Percentiles rank a stretch among this genome's conserved stretches.
Conservation (phyloP, 1,139 yeast genomes). For the Geotrichum reessii region DNA sequence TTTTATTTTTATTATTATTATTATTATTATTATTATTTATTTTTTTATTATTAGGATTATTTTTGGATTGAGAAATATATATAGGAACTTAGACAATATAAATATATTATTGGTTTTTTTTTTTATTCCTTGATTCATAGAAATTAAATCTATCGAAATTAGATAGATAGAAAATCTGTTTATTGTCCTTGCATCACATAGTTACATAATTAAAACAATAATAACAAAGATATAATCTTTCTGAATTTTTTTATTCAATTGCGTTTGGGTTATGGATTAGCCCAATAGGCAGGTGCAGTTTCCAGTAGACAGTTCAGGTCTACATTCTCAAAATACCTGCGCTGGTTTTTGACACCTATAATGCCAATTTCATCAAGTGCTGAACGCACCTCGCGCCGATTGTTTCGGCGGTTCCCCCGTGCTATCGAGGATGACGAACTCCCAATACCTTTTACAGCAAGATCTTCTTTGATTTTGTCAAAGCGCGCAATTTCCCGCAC, state of each 20-base stretch:
- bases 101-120: neutral
- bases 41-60: neutral
- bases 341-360: neutral
- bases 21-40: neutral
- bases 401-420: neutral
- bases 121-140: neutral
- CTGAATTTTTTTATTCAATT: too few relatives aligned
- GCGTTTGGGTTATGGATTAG: neutral
- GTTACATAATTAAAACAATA: too few relatives aligned
- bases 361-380: neutral
- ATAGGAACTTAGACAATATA: neutral
- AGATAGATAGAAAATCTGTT: too few relatives aligned
- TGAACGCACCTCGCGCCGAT: neutral
- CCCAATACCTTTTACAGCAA: too few relatives aligned
- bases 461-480: constrained; percentile 19
- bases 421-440: neutral
- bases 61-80: neutral
- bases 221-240: too few relatives aligned
- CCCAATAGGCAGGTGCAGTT: neutral
- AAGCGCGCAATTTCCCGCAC: constrained; percentile 30
- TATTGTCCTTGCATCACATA: too few relatives aligned
- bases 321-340: neutral
- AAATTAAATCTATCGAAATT: too few relatives aligned
- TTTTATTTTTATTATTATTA: neutral
- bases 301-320: neutral